Base-by-base conservation (phyloP, 805 yeast genomes). In the Babjeviella inositovora region DNA sequence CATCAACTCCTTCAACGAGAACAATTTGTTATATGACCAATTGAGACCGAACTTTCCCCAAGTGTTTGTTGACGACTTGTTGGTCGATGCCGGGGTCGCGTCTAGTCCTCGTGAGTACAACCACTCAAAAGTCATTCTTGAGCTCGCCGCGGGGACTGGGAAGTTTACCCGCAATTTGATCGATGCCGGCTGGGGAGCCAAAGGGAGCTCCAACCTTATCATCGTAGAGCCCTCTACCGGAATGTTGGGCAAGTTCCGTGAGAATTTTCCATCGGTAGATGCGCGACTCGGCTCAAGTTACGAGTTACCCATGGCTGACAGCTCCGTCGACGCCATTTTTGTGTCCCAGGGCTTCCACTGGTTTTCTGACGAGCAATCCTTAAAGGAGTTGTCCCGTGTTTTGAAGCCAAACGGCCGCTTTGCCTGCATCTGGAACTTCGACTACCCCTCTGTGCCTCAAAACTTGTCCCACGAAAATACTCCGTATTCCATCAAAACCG, bases 291-390 rank as follows among this genome's bases (percentile, higher is more conserved):
- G 66, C 0, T 47, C 62, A 5, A 52, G 65, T 11, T 62, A 62
- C 32, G 31, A 43, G 2, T 34, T 67, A n/a, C 72, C 74, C 1
- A 29, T 57, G 1, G 46, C 41, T 2, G 64, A 55, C 27, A 31
- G 39, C 14, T 41, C 61, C 0, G 50, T 54, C 11, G 76, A 69
- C 38, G 56, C 60, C 0, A 44, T 70, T 2, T 45, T 67, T 7
- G 42, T 62, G 7, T 75, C 77, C 0, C 77, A 70, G 33, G 79
- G 67, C 1, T 70, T 62, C 38, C 79, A 70, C 32, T 70, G 79
- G 79, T 70, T 70, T 41, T 55, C 66, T n/a, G 69, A 65, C 32
- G 21, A 29, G 3, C 49, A 45, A 6, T 46, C 72, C 1, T 34
- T 70, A 16, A 39, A 45, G 25, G 79, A 70, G 36, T 37, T 70